Base-by-base conservation (phyloP, 2,329 filamentous ascomycete species). In the Exophiala viscosa region DNA sequence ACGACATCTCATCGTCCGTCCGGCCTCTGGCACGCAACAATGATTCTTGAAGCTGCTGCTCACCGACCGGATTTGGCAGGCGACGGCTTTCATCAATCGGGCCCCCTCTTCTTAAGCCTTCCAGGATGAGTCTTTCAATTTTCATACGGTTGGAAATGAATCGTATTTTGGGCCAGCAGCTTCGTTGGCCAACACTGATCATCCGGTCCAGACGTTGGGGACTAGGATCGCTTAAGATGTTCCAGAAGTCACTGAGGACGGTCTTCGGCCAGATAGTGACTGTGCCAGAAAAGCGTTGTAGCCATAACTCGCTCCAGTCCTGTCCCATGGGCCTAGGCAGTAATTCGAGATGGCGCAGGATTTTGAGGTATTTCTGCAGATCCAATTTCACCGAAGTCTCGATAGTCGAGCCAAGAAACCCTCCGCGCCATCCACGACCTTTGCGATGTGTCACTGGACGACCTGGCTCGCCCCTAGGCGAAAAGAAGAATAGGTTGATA, bases 401-500 rank as follows among this genome's bases (percentile, higher is more conserved):
- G 5, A 87, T 83, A 0, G 93, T 92, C 5, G 87, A 92, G 58
- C 93, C 92, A 11, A 99, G 79, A 71, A 95, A 99, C 1, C 93
- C 93, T 35, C 93, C 93, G 48, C 93, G 86, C 93, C 93, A 99
- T 50, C 93, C 93, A 42, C 90, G 87, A 4, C 93, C 93, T 62
- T 87, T 86, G 49, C 93, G 87, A 70, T 99, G 93, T 0, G 91
- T 96, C 14, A 97, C 93, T 8, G 93, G 93, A 47, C 89, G 85
- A 4, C 93, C 93, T 8, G 97, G 92, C 0, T 88, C 87, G 10
- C 93, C 93, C 31, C 93, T 83, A 0, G 91, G 95, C 28, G 88
- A 93, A 76, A 97, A 99, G 80, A 99, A 97, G 78, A 99, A 99
- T 23, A 97, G 84, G 65, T 96, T 97, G 70, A 99, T 92, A 69